Percentiles rank a stretch among this genome's conserved stretches.
Evolutionary conservation across 2,329 filamentous ascomycete genomes (phyloP).

Genomic region (Penicillium sp.): DNA sequence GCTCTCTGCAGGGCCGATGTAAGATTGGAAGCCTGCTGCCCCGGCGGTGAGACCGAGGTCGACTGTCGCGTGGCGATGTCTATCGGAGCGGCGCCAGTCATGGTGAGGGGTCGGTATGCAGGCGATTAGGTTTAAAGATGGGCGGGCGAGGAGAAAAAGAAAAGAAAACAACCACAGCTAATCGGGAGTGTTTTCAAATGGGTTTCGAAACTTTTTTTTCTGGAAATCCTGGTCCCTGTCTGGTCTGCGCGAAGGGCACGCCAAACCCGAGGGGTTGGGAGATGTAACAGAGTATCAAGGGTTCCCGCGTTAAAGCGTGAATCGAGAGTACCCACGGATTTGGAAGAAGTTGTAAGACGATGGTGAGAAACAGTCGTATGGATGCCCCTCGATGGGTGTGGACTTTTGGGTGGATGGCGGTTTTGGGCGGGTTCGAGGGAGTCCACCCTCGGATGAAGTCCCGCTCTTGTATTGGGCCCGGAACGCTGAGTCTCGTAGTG

Average conservation of each 20-base stretch:
- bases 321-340: conserved; percentile 36
- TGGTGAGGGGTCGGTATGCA: conserved; percentile 34
- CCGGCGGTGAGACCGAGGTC: conserved; percentile 59
- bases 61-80: conserved; percentile 58
- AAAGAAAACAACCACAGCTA: not conserved
- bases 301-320: conserved; percentile 52
- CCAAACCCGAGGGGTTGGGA: conserved; percentile 41
- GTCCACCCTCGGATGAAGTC: conserved; percentile 40
- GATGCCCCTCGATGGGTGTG: conserved; percentile 55
- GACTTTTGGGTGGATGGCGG: conserved; percentile 31
- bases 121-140: not conserved
- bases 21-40: conserved; percentile 62
- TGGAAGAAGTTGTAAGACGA: not conserved
- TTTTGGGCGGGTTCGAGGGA: conserved; percentile 32
- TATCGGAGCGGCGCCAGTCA: conserved; percentile 59
- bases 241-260: conserved; percentile 42
- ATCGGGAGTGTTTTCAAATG: not conserved
- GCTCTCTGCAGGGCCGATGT: conserved; percentile 60
- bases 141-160: not conserved
- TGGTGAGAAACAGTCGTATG: conserved; percentile 29
- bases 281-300: conserved; percentile 46
- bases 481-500: conserved; percentile 27
- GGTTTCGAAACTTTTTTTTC: not conserved
- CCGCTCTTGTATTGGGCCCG: conserved; percentile 30
- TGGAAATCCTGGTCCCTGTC: conserved; percentile 36